These are phyloP conservation scores for Porcisia deanei DNA, from an alignment of 208 protist genomes.

Conservation along the genomic window DNA sequence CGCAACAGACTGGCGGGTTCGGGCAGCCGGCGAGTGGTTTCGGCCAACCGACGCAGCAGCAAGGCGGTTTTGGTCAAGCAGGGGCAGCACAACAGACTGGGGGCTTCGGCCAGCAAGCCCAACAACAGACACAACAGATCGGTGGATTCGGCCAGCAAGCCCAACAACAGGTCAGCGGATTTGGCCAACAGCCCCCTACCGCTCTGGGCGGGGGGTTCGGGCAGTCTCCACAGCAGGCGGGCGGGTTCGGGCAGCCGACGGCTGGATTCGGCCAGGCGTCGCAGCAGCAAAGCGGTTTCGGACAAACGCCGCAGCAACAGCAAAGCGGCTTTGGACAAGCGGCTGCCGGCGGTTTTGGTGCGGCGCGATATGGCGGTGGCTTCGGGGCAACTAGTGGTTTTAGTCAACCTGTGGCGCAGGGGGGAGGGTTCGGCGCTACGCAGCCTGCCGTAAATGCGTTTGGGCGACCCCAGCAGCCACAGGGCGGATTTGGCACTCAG, in stretches of 20 bases:
- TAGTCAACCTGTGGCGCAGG: slow-evolving; percentile 7
- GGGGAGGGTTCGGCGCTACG: slow-evolving; percentile 11
- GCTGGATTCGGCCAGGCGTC: slow-evolving; percentile 51
- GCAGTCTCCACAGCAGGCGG: slow-evolving; percentile 27
- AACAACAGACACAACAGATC: slow-evolving; percentile 28
- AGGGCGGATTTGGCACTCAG: slow-evolving; percentile 23
- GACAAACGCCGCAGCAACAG: slow-evolving; percentile 17
- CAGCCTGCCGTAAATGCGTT: slow-evolving; percentile 10
- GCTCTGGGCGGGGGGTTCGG: slow-evolving; percentile 41
- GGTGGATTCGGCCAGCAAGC: slow-evolving; percentile 50
- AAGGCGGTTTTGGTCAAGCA: slow-evolving; percentile 19
- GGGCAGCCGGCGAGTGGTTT: slow-evolving; percentile 54
- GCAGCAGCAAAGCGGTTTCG: slow-evolving; percentile 37
- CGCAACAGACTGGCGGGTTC: slow-evolving; percentile 30
- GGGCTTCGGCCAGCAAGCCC: slow-evolving; percentile 42
- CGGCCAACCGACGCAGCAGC: slow-evolving; percentile 28
- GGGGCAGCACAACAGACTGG: neutral
- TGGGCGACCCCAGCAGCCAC: slow-evolving; percentile 23
- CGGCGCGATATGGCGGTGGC: slow-evolving; percentile 13
- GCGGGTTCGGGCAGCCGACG: slow-evolving; percentile 44
- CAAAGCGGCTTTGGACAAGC: slow-evolving; percentile 31
- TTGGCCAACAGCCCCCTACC: slow-evolving; percentile 35
- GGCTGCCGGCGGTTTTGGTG: slow-evolving; percentile 33
- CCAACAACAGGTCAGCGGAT: slow-evolving; percentile 22
- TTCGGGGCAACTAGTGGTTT: slow-evolving; percentile 14